phyloP scores from a whole-genome alignment of 73 alveolate genomes.

The Loxodes magnus region DNA sequence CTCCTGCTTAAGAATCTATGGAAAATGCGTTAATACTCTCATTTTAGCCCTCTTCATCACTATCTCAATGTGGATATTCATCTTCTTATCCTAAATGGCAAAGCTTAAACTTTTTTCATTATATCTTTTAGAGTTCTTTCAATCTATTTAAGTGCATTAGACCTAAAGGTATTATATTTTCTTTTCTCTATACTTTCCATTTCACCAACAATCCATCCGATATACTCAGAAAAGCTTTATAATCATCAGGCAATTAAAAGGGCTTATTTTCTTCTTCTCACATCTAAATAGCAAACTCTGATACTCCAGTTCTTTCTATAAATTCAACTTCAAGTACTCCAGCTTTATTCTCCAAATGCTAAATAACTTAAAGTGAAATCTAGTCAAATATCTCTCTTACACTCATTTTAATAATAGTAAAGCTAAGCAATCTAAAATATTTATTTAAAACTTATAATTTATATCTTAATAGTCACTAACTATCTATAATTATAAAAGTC shows the following conservation, averaged over 20 bases:
- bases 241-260: constrained; percentile 54
- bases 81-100: constrained; percentile 47
- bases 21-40: constrained; percentile 52
- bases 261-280: constrained; percentile 75
- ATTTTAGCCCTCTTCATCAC: constrained; percentile 11
- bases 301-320: constrained; percentile 46
- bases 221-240: constrained; percentile 51
- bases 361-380: constrained; percentile 34
- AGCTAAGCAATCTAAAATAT: too few relatives aligned
- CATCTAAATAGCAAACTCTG: constrained; percentile 30
- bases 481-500: too few relatives aligned
- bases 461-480: too few relatives aligned
- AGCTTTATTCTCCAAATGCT: constrained; percentile 46
- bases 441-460: too few relatives aligned
- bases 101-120: constrained; percentile 18
- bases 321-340: constrained; percentile 66
- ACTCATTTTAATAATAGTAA: constrained; percentile 51
- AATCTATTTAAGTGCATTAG: constrained; percentile 54
- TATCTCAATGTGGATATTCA: constrained; percentile 15
- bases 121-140: constrained; percentile 42
- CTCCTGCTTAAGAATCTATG: constrained; percentile 48
- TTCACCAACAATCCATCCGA: constrained; percentile 57
- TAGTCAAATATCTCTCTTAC: constrained; percentile 57
- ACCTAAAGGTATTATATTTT: constrained; percentile 45
- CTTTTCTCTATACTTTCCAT: constrained; percentile 59